A percentile compares a stretch with the other conserved stretches of the same genome.
Conservation (phyloP, 495 filamentous ascomycete species). For the Oleoguttula mirabilis region DNA sequence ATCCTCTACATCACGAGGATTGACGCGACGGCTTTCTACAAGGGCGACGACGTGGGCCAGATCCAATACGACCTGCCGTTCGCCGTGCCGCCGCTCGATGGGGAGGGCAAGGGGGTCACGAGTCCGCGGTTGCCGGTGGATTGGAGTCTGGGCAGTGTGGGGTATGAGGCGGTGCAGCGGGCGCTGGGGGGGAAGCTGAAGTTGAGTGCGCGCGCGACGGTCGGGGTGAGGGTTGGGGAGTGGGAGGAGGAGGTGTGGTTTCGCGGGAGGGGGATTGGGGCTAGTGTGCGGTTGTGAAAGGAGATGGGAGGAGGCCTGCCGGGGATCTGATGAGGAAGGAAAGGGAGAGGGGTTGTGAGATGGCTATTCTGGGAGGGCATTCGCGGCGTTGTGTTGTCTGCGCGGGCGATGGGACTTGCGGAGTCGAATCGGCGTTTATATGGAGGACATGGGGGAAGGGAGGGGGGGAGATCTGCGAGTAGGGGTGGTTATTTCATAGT, state of each 20-base stretch:
- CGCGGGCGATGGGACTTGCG: no score
- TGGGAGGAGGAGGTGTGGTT: constrained; percentile 63
- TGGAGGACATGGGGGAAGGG: no score
- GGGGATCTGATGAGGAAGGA: no score
- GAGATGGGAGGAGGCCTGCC: no score
- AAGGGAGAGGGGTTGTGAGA: no score
- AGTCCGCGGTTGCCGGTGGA: constrained; percentile 71
- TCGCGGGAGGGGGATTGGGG: constrained; percentile 60
- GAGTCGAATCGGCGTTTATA: no score
- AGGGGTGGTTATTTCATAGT: no score
- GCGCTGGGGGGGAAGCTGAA: constrained; percentile 76
- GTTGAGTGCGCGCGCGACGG: constrained; percentile 63
- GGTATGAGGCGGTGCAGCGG: constrained; percentile 65
- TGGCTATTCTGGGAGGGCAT: no score
- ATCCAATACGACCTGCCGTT: constrained; percentile 67
- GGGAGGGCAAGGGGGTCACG: constrained; percentile 29
- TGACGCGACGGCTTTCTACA: constrained; percentile 76
- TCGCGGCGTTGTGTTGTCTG: no score
- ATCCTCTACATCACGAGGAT: constrained; percentile 63
- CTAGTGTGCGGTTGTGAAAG: constrained; percentile 52
- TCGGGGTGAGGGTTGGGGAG: constrained; percentile 56
- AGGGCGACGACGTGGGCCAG: constrained; percentile 59
- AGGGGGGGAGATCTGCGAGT: no score
- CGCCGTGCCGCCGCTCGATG: constrained; percentile 58
- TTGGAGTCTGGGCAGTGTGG: constrained; percentile 62